A percentile compares a stretch with the other conserved stretches of the same genome.
Evolutionary conservation across 2,329 filamentous ascomycete genomes (phyloP).

Genomic region (Monosporascus sp.): DNA sequence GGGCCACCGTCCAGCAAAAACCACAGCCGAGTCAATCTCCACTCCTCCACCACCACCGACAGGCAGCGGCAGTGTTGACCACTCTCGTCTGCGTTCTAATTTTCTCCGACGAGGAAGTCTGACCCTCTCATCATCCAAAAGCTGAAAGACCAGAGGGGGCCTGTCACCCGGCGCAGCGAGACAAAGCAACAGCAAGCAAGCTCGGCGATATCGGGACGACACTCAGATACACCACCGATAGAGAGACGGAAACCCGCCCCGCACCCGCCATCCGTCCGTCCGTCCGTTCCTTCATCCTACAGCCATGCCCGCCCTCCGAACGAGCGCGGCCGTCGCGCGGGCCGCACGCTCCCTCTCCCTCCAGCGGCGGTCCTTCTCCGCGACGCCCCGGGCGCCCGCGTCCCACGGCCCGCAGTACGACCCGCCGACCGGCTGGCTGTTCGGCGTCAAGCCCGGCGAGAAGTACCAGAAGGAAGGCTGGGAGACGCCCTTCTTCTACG

Average conservation of each 20-base stretch:
- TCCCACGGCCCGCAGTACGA: constrained; percentile 78
- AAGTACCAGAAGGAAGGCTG: constrained; percentile 95
- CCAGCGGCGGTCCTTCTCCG: constrained; percentile 36
- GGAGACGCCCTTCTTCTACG: constrained; percentile 82
- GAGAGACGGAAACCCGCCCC: neutral
- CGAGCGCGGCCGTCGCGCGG: constrained; percentile 20
- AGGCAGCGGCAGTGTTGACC: neutral
- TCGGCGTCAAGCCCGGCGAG: constrained; percentile 89
- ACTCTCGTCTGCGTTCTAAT: neutral
- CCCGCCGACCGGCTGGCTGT: constrained; percentile 85
- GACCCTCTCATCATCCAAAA: too few relatives aligned
- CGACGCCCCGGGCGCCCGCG: constrained; percentile 38
- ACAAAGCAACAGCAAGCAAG: too few relatives aligned
- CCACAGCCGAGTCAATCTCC: neutral
- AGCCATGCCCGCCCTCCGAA: constrained; percentile 25
- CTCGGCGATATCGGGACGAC: too few relatives aligned
- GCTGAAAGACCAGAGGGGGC: too few relatives aligned
- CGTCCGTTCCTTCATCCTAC: neutral
- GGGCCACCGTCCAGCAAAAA: neutral
- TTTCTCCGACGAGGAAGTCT: neutral
- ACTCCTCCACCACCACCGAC: neutral
- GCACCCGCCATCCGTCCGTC: neutral
- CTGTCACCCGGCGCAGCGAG: too few relatives aligned
- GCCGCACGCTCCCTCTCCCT: constrained; percentile 25
- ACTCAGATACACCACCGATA: too few relatives aligned